These are phyloP conservation scores for Hanseniaspora hatyaiensis DNA, from an alignment of 805 yeast genomes.

Conservation along the genomic window DNA sequence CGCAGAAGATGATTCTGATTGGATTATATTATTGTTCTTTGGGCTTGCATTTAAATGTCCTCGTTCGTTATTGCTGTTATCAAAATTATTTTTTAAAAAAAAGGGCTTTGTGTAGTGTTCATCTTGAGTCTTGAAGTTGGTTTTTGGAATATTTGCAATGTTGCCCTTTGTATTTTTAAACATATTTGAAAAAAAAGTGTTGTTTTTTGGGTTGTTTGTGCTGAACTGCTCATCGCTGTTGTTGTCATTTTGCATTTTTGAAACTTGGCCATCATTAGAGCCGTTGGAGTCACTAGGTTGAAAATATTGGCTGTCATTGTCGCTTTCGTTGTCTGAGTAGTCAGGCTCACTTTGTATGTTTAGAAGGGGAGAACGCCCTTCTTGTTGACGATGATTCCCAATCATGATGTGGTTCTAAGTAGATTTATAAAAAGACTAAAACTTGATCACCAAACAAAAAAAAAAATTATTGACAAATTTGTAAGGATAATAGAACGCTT, in stretches of 20 bases:
- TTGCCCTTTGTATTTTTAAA: background rate
- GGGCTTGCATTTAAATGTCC: too few relatives aligned
- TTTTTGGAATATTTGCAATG: too few relatives aligned
- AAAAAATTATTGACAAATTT: too few relatives aligned
- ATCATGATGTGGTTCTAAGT: too few relatives aligned
- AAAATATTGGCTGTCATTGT: background rate
- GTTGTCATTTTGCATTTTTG: background rate
- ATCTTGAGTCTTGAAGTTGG: too few relatives aligned
- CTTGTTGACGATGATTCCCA: background rate
- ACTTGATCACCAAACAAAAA: too few relatives aligned
- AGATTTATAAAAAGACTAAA: too few relatives aligned
- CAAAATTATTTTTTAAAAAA: too few relatives aligned
- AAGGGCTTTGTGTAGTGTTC: too few relatives aligned
- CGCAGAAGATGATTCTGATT: slow-evolving; percentile 7
- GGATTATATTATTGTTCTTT: too few relatives aligned
- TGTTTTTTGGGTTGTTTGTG: background rate
- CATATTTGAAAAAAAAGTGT: slow-evolving; percentile 10
- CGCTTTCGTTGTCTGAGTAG: slow-evolving; percentile 4
- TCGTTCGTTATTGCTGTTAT: background rate
- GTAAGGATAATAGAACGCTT: too few relatives aligned
- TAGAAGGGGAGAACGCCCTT: background rate
- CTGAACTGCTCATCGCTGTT: background rate
- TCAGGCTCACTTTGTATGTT: slow-evolving; percentile 14
- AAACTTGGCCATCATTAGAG: too few relatives aligned
- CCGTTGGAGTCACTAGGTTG: background rate